Evolutionary conservation across 371 early-diverging fungal genomes (phyloP).

Genomic region (Cladochytrium tenue): DNA sequence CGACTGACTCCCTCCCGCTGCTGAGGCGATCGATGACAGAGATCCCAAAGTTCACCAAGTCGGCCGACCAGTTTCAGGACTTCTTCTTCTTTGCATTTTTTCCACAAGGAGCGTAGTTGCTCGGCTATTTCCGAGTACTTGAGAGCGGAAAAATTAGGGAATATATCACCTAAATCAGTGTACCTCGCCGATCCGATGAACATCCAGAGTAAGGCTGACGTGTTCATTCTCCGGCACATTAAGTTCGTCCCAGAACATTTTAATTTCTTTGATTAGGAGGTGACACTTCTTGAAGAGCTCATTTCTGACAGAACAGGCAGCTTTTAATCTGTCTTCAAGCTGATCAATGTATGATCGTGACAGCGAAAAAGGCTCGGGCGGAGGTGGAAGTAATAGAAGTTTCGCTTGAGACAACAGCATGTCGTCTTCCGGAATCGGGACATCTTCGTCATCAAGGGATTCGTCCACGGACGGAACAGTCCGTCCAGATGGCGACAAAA

Average conservation of each 20-base stretch:
- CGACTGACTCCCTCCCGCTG: conserved; percentile 33
- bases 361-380: neutral
- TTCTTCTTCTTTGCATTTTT: conserved; percentile 25
- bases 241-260: conserved; percentile 39
- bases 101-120: conserved; percentile 27
- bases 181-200: conserved; percentile 23
- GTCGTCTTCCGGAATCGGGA: neutral
- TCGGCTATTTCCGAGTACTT: conserved; percentile 40
- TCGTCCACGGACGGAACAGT: too few relatives aligned
- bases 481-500: neutral
- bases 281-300: conserved; percentile 3
- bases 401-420: neutral
- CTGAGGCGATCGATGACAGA: conserved; percentile 25
- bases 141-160: neutral
- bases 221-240: conserved; percentile 15
- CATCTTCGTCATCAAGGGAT: neutral
- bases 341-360: neutral
- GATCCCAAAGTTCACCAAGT: conserved; percentile 28
- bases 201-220: conserved; percentile 6
- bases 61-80: conserved; percentile 21
- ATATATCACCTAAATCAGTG: conserved; percentile 10
- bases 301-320: neutral
- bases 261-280: conserved; percentile 30
- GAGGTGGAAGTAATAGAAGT: neutral
- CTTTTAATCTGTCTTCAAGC: neutral